Conservation (phyloP, 345 rosid species). For the Viola odorata region DNA sequence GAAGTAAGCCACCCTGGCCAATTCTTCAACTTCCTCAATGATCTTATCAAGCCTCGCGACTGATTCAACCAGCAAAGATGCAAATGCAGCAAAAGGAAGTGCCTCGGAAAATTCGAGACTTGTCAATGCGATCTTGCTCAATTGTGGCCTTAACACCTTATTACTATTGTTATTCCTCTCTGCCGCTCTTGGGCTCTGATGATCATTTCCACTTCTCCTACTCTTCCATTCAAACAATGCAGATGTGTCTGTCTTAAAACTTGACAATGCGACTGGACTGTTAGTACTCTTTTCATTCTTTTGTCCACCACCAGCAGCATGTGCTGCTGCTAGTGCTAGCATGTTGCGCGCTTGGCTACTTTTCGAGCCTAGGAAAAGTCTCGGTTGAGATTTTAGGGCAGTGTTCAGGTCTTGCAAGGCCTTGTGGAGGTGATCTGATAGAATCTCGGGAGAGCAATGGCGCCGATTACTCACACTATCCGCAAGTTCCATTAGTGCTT, state of each 20-base stretch:
- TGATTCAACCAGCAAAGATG: slow-evolving; percentile 62
- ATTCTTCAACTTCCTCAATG: slow-evolving; percentile 64
- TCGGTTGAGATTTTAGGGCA: slow-evolving; percentile 71
- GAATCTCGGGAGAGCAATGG: slow-evolving; percentile 68
- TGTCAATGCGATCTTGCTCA: slow-evolving; percentile 57
- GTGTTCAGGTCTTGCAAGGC: slow-evolving; percentile 71
- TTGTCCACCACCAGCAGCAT: slow-evolving; percentile 1
- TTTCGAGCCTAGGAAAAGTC: slow-evolving; percentile 65
- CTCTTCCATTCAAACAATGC: slow-evolving; percentile 58
- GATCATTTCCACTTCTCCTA: slow-evolving; percentile 25
- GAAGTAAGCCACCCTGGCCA: slow-evolving; percentile 56
- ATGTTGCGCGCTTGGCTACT: slow-evolving; percentile 29
- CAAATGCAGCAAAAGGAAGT: slow-evolving; percentile 87
- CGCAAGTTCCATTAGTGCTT: slow-evolving; percentile 56
- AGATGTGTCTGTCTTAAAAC: slow-evolving; percentile 56
- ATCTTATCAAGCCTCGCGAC: slow-evolving; percentile 71
- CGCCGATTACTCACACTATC: slow-evolving; percentile 52
- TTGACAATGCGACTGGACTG: slow-evolving; percentile 36
- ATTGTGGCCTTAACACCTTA: slow-evolving; percentile 51
- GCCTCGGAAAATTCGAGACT: slow-evolving; percentile 75
- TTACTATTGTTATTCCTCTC: slow-evolving; percentile 26
- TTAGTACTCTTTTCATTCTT: slow-evolving; percentile 15
- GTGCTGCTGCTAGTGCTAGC: slow-evolving; percentile 45
- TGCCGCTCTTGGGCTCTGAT: slow-evolving; percentile 18
- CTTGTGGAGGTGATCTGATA: slow-evolving; percentile 71